Percentiles rank a stretch among this genome's conserved stretches.
These are phyloP conservation scores for Cornus suecica DNA, from an alignment of 148 eudicot species.

Conservation along the genomic window DNA sequence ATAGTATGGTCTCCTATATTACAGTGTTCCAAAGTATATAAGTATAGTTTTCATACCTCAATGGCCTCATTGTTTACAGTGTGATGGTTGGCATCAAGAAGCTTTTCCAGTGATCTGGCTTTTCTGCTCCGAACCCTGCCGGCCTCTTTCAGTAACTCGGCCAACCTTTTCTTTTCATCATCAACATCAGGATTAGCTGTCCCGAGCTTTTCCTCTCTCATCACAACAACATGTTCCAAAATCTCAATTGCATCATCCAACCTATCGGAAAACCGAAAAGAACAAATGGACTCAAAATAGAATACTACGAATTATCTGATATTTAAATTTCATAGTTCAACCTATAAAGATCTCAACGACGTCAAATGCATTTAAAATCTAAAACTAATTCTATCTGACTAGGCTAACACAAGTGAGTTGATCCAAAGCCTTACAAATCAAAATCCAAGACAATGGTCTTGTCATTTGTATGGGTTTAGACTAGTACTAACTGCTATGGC, in stretches of 20 bases:
- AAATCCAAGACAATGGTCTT: not conserved
- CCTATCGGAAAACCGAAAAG: slow-evolving; percentile 31
- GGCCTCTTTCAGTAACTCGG: slow-evolving; percentile 77
- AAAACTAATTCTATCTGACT: not conserved
- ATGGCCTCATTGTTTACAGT: slow-evolving; percentile 35
- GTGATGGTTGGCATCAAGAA: slow-evolving; percentile 63
- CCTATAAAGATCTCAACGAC: not conserved
- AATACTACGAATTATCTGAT: not conserved
- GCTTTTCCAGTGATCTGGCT: slow-evolving; percentile 69
- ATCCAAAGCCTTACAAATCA: not conserved
- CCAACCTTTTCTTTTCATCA: slow-evolving; percentile 89
- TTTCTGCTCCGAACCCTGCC: slow-evolving; percentile 73
- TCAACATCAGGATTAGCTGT: slow-evolving; percentile 94
- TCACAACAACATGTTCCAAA: slow-evolving; percentile 75
- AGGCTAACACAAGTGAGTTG: no score
- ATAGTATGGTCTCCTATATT: slow-evolving; percentile 24
- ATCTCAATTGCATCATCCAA: slow-evolving; percentile 87
- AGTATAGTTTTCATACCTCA: slow-evolving; percentile 51
- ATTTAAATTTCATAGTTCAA: not conserved
- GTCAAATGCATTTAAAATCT: not conserved
- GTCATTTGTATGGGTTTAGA: not conserved
- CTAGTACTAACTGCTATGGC: not conserved
- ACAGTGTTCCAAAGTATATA: slow-evolving; percentile 8
- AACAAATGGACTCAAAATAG: not conserved
- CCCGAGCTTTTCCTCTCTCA: slow-evolving; percentile 98